Conservation (phyloP, 2,329 filamentous ascomycete genomes). For the Cytospora piceicola region DNA sequence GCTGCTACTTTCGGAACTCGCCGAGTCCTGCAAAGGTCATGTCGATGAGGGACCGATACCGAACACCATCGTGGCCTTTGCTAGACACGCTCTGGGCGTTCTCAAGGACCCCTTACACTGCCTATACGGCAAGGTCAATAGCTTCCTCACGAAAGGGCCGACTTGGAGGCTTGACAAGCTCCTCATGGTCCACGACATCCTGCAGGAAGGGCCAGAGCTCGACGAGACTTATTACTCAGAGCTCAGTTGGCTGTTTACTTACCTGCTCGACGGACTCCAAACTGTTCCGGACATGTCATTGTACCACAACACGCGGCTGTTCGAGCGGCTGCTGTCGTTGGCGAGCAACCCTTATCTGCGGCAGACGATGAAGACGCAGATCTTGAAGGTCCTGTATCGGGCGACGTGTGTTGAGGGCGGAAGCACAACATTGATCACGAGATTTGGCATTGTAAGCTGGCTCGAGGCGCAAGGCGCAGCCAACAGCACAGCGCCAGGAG, state of each 20-base stretch:
- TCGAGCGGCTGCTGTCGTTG: slow-evolving; percentile 74
- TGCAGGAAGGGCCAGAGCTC: slow-evolving; percentile 68
- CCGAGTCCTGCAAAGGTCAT: slow-evolving; percentile 68
- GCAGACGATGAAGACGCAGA: slow-evolving; percentile 61
- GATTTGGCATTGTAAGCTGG: slow-evolving; percentile 77
- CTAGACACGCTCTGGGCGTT: slow-evolving; percentile 69
- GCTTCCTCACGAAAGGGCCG: slow-evolving; percentile 78
- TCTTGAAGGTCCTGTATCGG: slow-evolving; percentile 66
- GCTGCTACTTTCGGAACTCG: slow-evolving; percentile 77
- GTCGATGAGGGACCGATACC: slow-evolving; percentile 66
- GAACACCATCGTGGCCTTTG: slow-evolving; percentile 76
- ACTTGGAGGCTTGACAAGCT: slow-evolving; percentile 75
- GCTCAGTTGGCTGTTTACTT: slow-evolving; percentile 73
- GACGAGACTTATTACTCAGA: slow-evolving; percentile 76
- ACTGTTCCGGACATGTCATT: slow-evolving; percentile 62
- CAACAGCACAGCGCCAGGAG: slow-evolving; percentile 45
- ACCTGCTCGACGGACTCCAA: slow-evolving; percentile 70
- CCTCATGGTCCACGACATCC: slow-evolving; percentile 67
- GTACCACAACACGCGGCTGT: slow-evolving; percentile 65
- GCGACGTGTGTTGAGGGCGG: slow-evolving; percentile 70
- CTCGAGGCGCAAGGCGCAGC: slow-evolving; percentile 63
- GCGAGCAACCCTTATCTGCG: slow-evolving; percentile 70
- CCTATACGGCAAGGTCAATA: slow-evolving; percentile 85
- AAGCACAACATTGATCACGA: slow-evolving; percentile 78
- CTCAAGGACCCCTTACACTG: slow-evolving; percentile 77